These are phyloP conservation scores for Lactarius pseudohatsudake DNA, from an alignment of 768 basidiomycete species.

Conservation along the genomic window DNA sequence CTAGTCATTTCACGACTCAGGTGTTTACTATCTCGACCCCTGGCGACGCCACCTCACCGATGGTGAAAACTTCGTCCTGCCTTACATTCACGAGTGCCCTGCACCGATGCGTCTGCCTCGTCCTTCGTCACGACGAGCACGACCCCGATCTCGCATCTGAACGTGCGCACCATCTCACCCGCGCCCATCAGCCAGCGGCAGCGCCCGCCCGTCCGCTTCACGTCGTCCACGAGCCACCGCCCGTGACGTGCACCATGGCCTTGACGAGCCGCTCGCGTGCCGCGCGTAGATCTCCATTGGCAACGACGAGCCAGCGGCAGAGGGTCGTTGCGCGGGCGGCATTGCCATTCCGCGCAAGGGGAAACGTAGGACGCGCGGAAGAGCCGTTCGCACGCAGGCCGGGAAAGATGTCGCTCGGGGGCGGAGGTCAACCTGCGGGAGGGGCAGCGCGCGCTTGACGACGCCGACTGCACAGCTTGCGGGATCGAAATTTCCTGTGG, in stretches of 20 bases:
- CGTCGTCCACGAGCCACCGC: constrained; percentile 69
- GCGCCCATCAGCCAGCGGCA: too few relatives aligned
- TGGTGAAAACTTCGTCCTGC: constrained; percentile 54
- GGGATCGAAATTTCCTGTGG: constrained; percentile 89
- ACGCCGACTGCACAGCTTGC: constrained; percentile 98
- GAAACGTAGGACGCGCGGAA: constrained; percentile 74
- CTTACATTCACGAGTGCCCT: too few relatives aligned
- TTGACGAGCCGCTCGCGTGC: constrained; percentile 80
- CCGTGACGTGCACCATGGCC: constrained; percentile 97
- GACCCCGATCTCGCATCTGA: too few relatives aligned
- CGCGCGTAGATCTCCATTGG: constrained; percentile 93
- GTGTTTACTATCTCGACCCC: constrained; percentile 79
- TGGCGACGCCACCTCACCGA: constrained; percentile 62
- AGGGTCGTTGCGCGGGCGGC: constrained; percentile 44
- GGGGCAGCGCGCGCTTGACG: constrained; percentile 78
- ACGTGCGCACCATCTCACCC: too few relatives aligned
- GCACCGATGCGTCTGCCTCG: too few relatives aligned
- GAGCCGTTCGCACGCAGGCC: constrained; percentile 79
- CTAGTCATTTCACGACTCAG: constrained; percentile 54
- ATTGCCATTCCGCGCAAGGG: constrained; percentile 66
- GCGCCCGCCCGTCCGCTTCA: too few relatives aligned
- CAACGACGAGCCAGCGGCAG: constrained; percentile 75
- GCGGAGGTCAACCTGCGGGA: constrained; percentile 51
- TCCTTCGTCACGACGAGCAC: too few relatives aligned
- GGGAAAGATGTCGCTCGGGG: too few relatives aligned